Conservation (phyloP, 306 rosid species). For the Psophocarpus tetragonolobus region DNA sequence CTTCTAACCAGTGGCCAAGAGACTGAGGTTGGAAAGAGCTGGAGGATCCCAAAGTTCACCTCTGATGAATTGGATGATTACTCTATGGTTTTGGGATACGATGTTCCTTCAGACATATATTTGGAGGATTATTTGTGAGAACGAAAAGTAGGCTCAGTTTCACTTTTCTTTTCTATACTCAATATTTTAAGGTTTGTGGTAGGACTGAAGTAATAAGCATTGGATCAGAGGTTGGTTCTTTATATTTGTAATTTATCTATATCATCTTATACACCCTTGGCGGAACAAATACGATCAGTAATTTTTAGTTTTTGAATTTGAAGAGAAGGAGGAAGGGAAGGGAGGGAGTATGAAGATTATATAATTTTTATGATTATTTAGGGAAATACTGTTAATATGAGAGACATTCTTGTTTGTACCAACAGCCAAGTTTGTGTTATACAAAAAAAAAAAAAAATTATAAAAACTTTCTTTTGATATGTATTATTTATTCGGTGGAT, state of each 20-base stretch:
- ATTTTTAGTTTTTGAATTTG: background rate
- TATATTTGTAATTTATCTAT: conserved; percentile 31
- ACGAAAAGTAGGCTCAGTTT: background rate
- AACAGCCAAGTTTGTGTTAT: background rate
- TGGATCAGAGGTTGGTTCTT: conserved; percentile 18
- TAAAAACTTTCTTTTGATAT: background rate
- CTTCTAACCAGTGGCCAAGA: conserved; percentile 62
- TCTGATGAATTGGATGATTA: conserved; percentile 87
- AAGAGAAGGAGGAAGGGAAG: background rate
- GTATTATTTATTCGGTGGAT: background rate
- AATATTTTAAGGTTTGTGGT: background rate
- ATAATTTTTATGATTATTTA: background rate
- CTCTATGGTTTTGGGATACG: conserved; percentile 80
- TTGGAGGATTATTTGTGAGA: conserved; percentile 63
- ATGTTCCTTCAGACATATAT: conserved; percentile 59
- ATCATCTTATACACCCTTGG: background rate
- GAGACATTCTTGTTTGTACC: background rate
- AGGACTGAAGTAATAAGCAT: conserved; percentile 12
- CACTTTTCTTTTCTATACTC: background rate
- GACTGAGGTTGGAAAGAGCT: conserved; percentile 56
- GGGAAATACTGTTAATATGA: background rate
- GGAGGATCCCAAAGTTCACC: conserved; percentile 75
- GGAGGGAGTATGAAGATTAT: background rate
- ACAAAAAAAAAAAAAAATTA: background rate
- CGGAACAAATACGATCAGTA: background rate